Percentiles rank a stretch among this genome's conserved stretches.
phyloP scores from a whole-genome alignment of 179 eudicot genomes.

The Amaranthus tricolor region DNA sequence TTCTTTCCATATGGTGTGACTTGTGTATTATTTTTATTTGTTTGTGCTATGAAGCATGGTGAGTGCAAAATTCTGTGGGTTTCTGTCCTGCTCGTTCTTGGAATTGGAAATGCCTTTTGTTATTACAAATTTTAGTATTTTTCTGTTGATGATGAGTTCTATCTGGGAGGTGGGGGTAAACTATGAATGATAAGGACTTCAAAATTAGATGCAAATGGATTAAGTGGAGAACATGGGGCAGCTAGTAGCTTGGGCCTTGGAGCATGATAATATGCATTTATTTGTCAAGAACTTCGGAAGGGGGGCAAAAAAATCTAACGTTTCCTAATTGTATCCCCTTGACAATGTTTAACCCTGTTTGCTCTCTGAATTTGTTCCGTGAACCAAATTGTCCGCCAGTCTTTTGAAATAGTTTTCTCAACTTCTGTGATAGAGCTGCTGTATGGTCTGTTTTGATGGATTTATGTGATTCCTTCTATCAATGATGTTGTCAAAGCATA shows the following conservation, averaged over 20 bases:
- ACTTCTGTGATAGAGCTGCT: neutral
- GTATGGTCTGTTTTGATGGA: neutral
- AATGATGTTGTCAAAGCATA: conserved; percentile 3
- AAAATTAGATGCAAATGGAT: neutral
- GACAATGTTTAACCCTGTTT: neutral
- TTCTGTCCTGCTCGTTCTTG: neutral
- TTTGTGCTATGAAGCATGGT: neutral
- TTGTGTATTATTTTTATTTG: neutral
- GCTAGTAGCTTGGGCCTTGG: neutral
- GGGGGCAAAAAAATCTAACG: neutral
- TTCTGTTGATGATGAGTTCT: neutral
- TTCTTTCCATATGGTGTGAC: neutral
- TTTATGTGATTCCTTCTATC: neutral
- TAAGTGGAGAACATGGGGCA: neutral
- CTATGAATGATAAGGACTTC: neutral
- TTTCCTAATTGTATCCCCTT: neutral
- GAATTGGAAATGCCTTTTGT: neutral
- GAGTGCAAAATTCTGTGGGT: neutral
- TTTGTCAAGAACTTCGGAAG: neutral
- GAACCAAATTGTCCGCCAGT: neutral
- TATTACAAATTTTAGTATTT: neutral
- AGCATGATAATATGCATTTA: neutral
- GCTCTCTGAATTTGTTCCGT: neutral
- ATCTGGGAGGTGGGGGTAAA: neutral
- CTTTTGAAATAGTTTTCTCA: neutral